phyloP scores from a whole-genome alignment of 768 basidiomycete species.

The Tulasnella sp. region DNA sequence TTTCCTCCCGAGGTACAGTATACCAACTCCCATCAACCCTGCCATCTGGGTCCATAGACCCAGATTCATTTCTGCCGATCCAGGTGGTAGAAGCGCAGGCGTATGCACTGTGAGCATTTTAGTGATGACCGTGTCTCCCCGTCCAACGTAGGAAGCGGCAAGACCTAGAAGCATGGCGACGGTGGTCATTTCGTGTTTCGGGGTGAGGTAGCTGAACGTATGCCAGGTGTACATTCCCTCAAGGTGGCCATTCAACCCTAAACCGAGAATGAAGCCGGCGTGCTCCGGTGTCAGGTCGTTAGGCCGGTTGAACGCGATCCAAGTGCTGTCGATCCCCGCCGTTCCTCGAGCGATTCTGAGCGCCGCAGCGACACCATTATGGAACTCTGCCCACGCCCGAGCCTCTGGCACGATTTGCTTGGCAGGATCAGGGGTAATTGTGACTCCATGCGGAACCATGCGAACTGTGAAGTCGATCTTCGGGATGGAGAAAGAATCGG shows the following conservation, averaged over 20 bases:
- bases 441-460: slow-evolving; percentile 59
- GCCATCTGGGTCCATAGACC: slow-evolving; percentile 83
- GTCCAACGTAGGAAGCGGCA: slow-evolving; percentile 81
- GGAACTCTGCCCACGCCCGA: slow-evolving; percentile 89
- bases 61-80: slow-evolving; percentile 80
- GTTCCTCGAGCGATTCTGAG: slow-evolving; percentile 70
- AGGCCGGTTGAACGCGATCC: slow-evolving; percentile 95
- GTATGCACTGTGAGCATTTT: slow-evolving; percentile 88
- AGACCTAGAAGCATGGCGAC: slow-evolving; percentile 91
- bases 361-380: slow-evolving; percentile 91
- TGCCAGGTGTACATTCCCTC: slow-evolving; percentile 88
- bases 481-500: slow-evolving; percentile 69
- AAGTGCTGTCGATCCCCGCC: slow-evolving; percentile 74
- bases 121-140: slow-evolving; percentile 74
- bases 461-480: slow-evolving; percentile 67
- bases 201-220: slow-evolving; percentile 88
- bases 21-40: slow-evolving; percentile 74
- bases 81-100: slow-evolving; percentile 80
- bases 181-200: slow-evolving; percentile 91
- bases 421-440: slow-evolving; percentile 44
- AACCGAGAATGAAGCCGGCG: slow-evolving; percentile 89
- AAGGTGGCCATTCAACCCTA: slow-evolving; percentile 87
- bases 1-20: slow-evolving; percentile 80
- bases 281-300: slow-evolving; percentile 83
- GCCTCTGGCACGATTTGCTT: slow-evolving; percentile 58